Evolutionary conservation across 768 basidiomycete species (phyloP).

Genomic region (Cantharellus cinnabarinus): DNA sequence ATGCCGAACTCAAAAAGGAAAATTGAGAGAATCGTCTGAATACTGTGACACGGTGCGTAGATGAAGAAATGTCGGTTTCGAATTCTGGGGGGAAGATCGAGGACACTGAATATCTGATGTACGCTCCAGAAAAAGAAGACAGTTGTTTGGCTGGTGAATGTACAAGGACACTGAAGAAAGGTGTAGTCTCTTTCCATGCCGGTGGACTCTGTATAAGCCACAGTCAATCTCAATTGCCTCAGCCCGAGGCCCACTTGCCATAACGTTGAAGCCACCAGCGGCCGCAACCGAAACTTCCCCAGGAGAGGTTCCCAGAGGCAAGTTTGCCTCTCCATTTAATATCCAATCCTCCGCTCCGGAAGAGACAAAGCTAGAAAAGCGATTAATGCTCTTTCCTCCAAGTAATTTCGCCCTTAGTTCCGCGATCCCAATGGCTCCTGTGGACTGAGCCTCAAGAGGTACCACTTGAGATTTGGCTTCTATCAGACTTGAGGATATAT

Average conservation of each 20-base stretch:
- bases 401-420: constrained; percentile 28
- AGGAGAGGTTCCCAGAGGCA: not conserved
- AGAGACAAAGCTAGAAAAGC: constrained; percentile 74
- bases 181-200: constrained; percentile 52
- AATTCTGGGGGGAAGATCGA: constrained; percentile 34
- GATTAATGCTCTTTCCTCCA: constrained; percentile 57
- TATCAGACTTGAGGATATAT: too few species aligned
- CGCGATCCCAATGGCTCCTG: constrained; percentile 20
- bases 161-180: constrained; percentile 50
- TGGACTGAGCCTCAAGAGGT: constrained; percentile 5
- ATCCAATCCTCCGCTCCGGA: constrained; percentile 73
- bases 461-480: not conserved
- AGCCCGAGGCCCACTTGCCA: too few species aligned
- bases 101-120: constrained; percentile 56
- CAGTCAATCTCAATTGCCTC: not conserved
- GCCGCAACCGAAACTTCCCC: not conserved
- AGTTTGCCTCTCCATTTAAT: constrained; percentile 31
- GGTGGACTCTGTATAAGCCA: constrained; percentile 15
- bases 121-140: constrained; percentile 45
- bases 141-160: constrained; percentile 64
- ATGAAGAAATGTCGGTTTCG: not conserved
- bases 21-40: constrained; percentile 75
- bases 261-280: not conserved
- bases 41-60: constrained; percentile 39
- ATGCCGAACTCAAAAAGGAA: constrained; percentile 49